phyloP scores from a whole-genome alignment of 108 stramenopile species.

The Conticribra weissflogii region DNA sequence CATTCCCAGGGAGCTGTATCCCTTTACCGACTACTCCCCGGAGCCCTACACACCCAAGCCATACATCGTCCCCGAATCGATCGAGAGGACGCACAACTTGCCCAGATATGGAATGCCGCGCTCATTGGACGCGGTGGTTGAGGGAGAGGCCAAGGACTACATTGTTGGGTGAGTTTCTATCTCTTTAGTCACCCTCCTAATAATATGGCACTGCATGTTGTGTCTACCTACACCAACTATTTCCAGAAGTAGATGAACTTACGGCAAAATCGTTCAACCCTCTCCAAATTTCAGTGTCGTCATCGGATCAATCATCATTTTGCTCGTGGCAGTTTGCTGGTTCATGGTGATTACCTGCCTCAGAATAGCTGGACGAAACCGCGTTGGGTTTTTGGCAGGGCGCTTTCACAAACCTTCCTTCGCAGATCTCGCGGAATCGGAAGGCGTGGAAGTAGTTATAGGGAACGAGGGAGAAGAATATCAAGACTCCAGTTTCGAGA shows the following conservation, averaged over 20 bases:
- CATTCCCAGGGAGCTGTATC: constrained; percentile 1
- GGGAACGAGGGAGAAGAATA: constrained; percentile 4
- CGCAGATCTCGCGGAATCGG: background rate
- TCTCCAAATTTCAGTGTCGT: constrained; percentile 6
- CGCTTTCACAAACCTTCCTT: constrained; percentile 16
- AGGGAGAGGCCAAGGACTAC: background rate
- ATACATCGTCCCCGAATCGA: constrained; percentile 8
- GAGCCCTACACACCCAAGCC: constrained; percentile 10
- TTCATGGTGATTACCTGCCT: constrained; percentile 37
- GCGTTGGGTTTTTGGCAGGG: constrained; percentile 45
- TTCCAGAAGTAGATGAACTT: background rate
- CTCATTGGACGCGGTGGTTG: constrained; percentile 20
- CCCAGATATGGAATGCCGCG: constrained; percentile 33
- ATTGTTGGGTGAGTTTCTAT: background rate
- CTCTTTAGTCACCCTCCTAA: constrained; percentile 1
- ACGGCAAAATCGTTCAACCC: background rate
- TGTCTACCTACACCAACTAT: background rate
- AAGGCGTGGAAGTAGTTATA: constrained; percentile 19
- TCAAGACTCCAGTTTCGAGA: background rate
- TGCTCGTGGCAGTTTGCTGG: constrained; percentile 34
- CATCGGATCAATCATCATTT: constrained; percentile 25
- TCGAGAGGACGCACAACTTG: constrained; percentile 9
- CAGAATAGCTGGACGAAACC: constrained; percentile 29
- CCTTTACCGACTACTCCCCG: constrained; percentile 7
- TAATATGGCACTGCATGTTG: background rate